Conservation (phyloP, 257 asterid species). For the Perilla frutescens region DNA sequence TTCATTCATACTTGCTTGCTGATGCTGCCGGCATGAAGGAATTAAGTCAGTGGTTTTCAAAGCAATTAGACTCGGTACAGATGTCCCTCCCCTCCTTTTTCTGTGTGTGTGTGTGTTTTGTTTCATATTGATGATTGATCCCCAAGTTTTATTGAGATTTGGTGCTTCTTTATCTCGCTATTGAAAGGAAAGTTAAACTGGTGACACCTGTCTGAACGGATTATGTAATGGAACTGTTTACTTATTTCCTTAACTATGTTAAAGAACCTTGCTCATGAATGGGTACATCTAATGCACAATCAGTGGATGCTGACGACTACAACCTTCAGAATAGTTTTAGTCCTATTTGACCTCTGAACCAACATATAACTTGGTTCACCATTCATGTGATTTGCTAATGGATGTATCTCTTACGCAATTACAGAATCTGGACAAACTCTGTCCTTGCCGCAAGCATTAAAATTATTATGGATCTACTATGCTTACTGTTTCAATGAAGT, state of each 20-base stretch:
- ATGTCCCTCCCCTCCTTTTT: background rate
- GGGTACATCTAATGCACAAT: background rate
- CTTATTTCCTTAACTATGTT: slow-evolving; percentile 22
- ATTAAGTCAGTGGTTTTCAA: slow-evolving; percentile 86
- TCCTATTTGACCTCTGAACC: background rate
- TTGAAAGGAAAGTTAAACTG: slow-evolving; percentile 20
- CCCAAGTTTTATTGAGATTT: background rate
- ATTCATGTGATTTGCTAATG: background rate
- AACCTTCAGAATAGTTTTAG: slow-evolving; percentile 8
- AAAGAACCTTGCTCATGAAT: background rate
- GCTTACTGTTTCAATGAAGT: slow-evolving; percentile 7
- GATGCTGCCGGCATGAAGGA: slow-evolving; percentile 91
- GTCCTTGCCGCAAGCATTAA: background rate
- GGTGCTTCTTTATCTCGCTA: slow-evolving; percentile 24
- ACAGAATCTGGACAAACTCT: background rate
- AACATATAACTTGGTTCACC: slow-evolving; percentile 6
- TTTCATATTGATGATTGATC: background rate
- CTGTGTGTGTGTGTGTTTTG: background rate
- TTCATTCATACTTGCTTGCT: slow-evolving; percentile 74
- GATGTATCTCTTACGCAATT: slow-evolving; percentile 2
- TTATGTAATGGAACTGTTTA: slow-evolving; percentile 6
- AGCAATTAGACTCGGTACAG: slow-evolving; percentile 88
- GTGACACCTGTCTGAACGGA: slow-evolving; percentile 17
- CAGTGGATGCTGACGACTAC: slow-evolving; percentile 9
- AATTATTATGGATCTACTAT: background rate